phyloP scores from a whole-genome alignment of 2,329 filamentous ascomycete species.

The Colletotrichum tanaceti region DNA sequence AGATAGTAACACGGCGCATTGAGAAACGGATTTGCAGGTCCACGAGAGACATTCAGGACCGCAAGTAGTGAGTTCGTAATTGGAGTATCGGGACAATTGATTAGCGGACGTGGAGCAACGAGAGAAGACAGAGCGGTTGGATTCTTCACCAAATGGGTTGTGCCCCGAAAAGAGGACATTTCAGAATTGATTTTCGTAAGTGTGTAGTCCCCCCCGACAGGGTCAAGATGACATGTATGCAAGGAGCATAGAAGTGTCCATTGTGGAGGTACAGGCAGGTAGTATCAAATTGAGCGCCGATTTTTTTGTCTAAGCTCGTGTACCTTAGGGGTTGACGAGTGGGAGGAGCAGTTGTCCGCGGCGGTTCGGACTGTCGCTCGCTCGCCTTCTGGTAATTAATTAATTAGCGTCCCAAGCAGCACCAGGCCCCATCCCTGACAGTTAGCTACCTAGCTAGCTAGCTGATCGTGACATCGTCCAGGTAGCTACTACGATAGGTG shows the following conservation, averaged over 20 bases:
- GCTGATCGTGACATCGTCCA: conserved; percentile 19
- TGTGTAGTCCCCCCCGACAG: background rate
- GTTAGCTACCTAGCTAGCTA: background rate
- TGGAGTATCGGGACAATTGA: background rate
- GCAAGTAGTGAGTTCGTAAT: conserved; percentile 4
- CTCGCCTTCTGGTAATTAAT: conserved; percentile 2
- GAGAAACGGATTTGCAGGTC: background rate
- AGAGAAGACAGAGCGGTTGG: background rate
- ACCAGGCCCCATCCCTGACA: conserved; percentile 30
- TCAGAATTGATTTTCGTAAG: background rate
- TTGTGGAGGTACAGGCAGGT: background rate
- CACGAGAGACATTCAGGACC: background rate
- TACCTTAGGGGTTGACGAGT: conserved; percentile 1
- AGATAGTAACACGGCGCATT: background rate
- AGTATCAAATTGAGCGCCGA: background rate
- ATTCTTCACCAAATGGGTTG: background rate
- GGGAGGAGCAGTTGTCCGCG: background rate
- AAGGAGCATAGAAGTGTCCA: background rate
- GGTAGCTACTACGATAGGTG: too few relatives aligned
- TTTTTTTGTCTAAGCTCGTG: background rate
- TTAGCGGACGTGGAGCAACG: background rate
- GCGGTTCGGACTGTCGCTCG: background rate
- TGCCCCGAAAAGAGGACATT: background rate
- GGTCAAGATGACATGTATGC: background rate
- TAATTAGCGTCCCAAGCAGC: conserved; percentile 1